Evolutionary conservation across 345 rosid species (phyloP), one percentile per base, ranked within the genome.

Genomic region (Stellera chamaejasme): DNA sequence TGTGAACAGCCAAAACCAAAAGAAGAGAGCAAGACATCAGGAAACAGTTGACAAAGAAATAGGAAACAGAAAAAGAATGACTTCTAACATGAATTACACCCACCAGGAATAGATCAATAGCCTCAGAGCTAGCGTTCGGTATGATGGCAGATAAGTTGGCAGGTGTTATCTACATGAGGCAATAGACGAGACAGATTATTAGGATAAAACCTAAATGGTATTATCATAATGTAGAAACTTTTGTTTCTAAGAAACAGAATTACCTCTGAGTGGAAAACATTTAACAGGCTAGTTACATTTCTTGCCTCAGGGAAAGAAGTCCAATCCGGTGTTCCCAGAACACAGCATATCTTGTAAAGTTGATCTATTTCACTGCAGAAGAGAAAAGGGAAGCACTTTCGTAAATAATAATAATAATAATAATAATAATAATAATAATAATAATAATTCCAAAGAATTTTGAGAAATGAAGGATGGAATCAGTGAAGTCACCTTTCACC

Each of bases 311-410:
- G 90, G 59, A 91, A 91, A 13, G 78, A 68, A 50, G 79, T 67
- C 90, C 85, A 76, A 43, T 88, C 81, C 4, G 90, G 95, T 54
- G 79, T 67, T 63, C 98, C 96, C 61, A 91, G 83, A 73, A 88
- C 75, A 61, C 80, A 66, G 72, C 92, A 88, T 56, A 91, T 85
- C 81, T 91, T 91, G 85, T 80, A 80, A 58, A 91, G 52, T 62
- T 88, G 98, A 82, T 91, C 96, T 62, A 77, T 71, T 80, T 89
- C 97, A 74, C 97, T 89, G 82, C 66, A 62, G 27, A 50, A 54
- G 6, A 48, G 50, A 68, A 32, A 32, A 32, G 9, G 7, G 9
- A 32, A 32, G 39, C 39, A 32, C 5, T 5, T 32, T 32, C 0
- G 5, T 32, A 32, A 32, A 32, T 32, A 32, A 32, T 5, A 32